A percentile compares a stretch with the other conserved stretches of the same genome.
Conservation (phyloP, 2,329 filamentous ascomycete genomes). For the Penicillium vulpinum region DNA sequence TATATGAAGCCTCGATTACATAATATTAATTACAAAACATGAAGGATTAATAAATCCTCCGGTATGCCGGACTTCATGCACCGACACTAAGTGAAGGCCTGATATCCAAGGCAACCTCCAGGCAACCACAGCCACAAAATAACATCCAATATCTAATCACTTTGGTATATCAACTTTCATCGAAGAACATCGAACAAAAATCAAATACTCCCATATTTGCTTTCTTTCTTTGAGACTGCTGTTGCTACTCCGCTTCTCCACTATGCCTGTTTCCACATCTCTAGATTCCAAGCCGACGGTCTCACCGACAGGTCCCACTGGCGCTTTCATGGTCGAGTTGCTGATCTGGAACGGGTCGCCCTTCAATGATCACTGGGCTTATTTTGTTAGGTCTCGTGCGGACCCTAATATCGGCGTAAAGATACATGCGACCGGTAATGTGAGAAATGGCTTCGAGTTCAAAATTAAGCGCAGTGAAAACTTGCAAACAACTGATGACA, state of each 20-base stretch:
- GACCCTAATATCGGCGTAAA: constrained; percentile 26
- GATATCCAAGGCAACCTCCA: background rate
- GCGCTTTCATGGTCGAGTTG: constrained; percentile 30
- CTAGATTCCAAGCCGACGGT: background rate
- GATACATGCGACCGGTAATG: constrained; percentile 34
- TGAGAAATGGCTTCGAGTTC: constrained; percentile 33
- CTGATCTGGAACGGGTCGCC: constrained; percentile 34
- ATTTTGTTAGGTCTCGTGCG: constrained; percentile 26
- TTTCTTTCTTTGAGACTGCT: background rate
- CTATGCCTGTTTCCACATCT: background rate
- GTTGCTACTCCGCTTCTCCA: background rate
- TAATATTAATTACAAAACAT: too few relatives aligned
- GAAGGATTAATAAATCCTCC: too few relatives aligned
- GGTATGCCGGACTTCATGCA: too few relatives aligned
- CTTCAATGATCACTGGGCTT: constrained; percentile 42
- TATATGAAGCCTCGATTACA: too few relatives aligned
- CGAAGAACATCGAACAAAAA: background rate
- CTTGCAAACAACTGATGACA: constrained; percentile 9
- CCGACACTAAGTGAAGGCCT: too few relatives aligned
- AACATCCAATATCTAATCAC: background rate
- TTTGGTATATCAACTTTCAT: background rate
- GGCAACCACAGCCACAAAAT: background rate
- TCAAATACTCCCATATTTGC: background rate
- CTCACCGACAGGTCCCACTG: background rate
- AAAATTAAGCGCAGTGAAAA: constrained; percentile 33